Base-by-base conservation (phyloP, 2,329 filamentous ascomycete species). In the Endocalyx cinctus region DNA sequence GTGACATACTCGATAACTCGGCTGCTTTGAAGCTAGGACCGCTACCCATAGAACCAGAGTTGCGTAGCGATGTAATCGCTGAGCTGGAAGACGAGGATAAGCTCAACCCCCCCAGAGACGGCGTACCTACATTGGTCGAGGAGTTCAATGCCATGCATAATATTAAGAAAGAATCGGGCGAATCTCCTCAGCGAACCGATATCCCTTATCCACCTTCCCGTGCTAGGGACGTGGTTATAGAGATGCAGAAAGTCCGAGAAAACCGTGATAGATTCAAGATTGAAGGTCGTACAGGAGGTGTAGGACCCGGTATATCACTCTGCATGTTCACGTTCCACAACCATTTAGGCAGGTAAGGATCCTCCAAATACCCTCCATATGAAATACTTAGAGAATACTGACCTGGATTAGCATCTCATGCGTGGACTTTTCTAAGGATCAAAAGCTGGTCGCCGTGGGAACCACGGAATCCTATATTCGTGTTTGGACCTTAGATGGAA, bases 261-360 rank as follows among this genome's bases (percentile, higher is more conserved):
- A 87, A 94, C 52, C 80, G 92, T 15, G 90, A 97, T 52, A 77
- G 90, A 13, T 94, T 96, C 58, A 84, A 79, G 54, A 90, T 97
- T 37, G 86, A 94, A 39, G 79, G 82, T 14, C 78, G 84, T 20
- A 90, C 85, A 10, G 86, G 87, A 12, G 90, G 89, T 7, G 75
- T 89, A 31, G 87, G 89, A 11, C 79, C 87, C 34, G 81, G 82
- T 17, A 72, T 96, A 39, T 94, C 88, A 51, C 82, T 94, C 16
- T 92, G 87, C 68, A 97, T 97, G 85, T 96, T 94, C 58, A 98
- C 92, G 1, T 95, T 97, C 54, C 92, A 98, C 67, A 98, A 98
- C 60, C 94, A 87, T 0, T 82, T 88, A 43, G 88, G 94, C 60
- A 84, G 79, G 87, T 89, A 65, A 67, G 77, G 59, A n/a, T n/a